These are phyloP conservation scores for Mycena venus DNA, from an alignment of 768 basidiomycete species.

Conservation along the genomic window DNA sequence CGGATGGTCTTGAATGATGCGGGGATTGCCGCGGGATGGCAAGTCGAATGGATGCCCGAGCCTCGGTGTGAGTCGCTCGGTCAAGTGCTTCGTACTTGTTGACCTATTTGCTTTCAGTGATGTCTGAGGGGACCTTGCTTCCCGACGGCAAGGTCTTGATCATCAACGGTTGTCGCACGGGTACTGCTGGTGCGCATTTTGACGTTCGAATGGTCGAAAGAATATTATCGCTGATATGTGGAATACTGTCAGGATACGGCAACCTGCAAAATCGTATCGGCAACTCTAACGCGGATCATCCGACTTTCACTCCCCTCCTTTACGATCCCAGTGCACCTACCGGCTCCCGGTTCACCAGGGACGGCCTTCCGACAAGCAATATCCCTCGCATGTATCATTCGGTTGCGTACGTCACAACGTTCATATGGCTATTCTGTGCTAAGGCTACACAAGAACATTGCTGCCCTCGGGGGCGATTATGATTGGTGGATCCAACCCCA, in stretches of 20 bases:
- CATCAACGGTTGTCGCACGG: constrained; percentile 42
- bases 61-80: constrained; percentile 28
- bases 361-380: constrained; percentile 41
- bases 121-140: constrained; percentile 35
- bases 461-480: constrained; percentile 25
- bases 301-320: constrained; percentile 40
- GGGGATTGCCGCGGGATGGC: constrained; percentile 44
- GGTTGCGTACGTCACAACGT: constrained; percentile 38
- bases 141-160: constrained; percentile 45
- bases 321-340: constrained; percentile 42
- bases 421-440: constrained; percentile 33
- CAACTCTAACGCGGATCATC: constrained; percentile 47
- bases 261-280: constrained; percentile 38
- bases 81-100: not conserved
- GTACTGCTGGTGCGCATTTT: constrained; percentile 31
- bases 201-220: not conserved
- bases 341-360: constrained; percentile 41
- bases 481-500: constrained; percentile 46
- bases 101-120: not conserved
- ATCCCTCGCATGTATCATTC: constrained; percentile 50
- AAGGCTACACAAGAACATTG: constrained; percentile 1
- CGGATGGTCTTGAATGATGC: constrained; percentile 40
- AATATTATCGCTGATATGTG: not conserved
- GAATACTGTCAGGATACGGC: not conserved
- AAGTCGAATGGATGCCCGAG: constrained; percentile 44